A percentile compares a stretch with the other conserved stretches of the same genome.
Evolutionary conservation across 371 early-diverging fungal genomes (phyloP).

Genomic region (Parasitella parasitica): DNA sequence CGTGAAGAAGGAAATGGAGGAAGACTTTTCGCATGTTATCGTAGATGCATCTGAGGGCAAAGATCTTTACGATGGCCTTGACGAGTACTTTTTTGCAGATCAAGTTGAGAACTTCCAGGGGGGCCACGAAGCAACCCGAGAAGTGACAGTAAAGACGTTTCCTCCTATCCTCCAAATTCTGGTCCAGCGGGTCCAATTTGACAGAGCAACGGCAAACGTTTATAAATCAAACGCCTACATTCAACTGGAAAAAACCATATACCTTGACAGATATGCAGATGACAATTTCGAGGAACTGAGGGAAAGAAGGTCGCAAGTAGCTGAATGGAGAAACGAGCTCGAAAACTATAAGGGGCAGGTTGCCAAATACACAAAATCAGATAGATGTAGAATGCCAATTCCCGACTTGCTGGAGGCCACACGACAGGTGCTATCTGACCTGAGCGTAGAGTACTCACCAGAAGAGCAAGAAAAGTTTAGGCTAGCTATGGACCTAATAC

Average conservation of each 20-base stretch:
- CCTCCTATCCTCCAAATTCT: conserved; percentile 69
- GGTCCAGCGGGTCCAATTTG: conserved; percentile 31
- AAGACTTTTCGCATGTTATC: conserved; percentile 67
- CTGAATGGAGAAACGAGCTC: conserved; percentile 34
- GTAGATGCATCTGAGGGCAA: conserved; percentile 58
- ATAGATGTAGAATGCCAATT: conserved; percentile 38
- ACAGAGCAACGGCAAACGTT: conserved; percentile 49
- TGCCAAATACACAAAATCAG: conserved; percentile 27
- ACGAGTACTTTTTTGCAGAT: conserved; percentile 60
- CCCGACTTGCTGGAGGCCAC: conserved; percentile 46
- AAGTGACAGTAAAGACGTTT: conserved; percentile 49
- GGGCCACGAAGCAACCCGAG: conserved; percentile 53
- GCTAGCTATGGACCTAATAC: conserved; percentile 22
- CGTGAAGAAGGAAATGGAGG: conserved; percentile 50
- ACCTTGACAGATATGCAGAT: conserved; percentile 58
- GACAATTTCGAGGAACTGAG: conserved; percentile 37
- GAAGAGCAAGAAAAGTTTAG: conserved; percentile 10
- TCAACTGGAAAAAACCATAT: conserved; percentile 52
- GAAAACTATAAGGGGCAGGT: conserved; percentile 28
- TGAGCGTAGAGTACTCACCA: neutral
- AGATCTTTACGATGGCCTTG: conserved; percentile 62
- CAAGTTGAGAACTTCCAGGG: conserved; percentile 50
- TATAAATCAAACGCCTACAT: conserved; percentile 69
- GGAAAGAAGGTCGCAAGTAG: conserved; percentile 32
- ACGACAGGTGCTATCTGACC: conserved; percentile 28